Percentiles rank a stretch among this genome's conserved stretches.
Conservation (phyloP, 2,329 filamentous ascomycete species). For the Trichophaea hybrida region DNA sequence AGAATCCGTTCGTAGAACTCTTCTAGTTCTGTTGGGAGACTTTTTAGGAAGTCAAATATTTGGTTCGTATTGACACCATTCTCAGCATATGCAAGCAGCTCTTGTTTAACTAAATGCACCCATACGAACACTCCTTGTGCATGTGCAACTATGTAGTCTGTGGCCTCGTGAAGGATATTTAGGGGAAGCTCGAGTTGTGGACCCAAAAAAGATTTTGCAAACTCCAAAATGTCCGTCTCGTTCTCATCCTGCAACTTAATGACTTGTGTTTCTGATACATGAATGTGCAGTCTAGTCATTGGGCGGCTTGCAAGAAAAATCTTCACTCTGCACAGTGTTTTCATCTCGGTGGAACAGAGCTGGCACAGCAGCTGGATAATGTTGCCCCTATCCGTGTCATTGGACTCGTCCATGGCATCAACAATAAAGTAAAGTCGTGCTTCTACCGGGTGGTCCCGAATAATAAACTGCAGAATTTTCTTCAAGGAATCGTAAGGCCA, state of each 20-base stretch:
- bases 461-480: neutral
- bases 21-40: neutral
- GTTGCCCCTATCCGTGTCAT: neutral
- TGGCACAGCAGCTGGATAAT: neutral
- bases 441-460: neutral
- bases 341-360: neutral
- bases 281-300: neutral
- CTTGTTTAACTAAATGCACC: neutral
- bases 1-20: neutral
- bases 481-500: neutral
- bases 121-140: slow-evolving; percentile 3
- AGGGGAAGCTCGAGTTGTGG: neutral
- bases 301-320: slow-evolving; percentile 4
- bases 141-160: neutral
- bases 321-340: neutral
- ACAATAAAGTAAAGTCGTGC: neutral
- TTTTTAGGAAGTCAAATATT: neutral
- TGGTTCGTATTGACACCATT: neutral
- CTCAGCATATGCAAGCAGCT: neutral
- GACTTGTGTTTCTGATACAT: neutral
- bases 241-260: neutral
- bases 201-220: neutral
- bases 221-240: neutral
- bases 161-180: neutral
- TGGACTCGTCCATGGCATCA: slow-evolving; percentile 1